phyloP scores from a whole-genome alignment of 208 protist species.

The Vickermania spadyakhi region DNA sequence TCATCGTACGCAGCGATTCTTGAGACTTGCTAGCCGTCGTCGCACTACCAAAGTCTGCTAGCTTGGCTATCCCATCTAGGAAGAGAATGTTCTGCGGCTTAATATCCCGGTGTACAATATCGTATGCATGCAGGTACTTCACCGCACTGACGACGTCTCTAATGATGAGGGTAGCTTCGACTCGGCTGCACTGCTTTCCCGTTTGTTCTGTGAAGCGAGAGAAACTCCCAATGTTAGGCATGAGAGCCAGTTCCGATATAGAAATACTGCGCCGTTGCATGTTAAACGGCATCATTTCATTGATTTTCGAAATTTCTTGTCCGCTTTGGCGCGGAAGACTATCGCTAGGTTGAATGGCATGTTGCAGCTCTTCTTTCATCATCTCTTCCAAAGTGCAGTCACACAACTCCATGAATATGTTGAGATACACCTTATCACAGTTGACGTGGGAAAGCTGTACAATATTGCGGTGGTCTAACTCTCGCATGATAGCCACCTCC shows the following conservation, averaged over 20 bases:
- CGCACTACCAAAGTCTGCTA: conserved; percentile 72
- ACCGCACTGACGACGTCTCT: conserved; percentile 48
- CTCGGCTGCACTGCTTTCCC: background rate
- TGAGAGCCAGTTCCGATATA: background rate
- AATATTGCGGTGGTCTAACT: conserved; percentile 68
- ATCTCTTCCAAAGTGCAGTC: conserved; percentile 27
- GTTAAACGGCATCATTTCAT: background rate
- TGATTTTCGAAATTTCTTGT: background rate
- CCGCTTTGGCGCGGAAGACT: background rate
- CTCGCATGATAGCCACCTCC: conserved; percentile 67
- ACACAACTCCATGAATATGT: conserved; percentile 82
- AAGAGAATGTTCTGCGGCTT: conserved; percentile 83
- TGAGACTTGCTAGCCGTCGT: conserved; percentile 29
- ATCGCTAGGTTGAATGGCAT: background rate
- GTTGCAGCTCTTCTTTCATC: background rate
- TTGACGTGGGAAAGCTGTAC: conserved; percentile 62
- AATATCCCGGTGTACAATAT: conserved; percentile 78
- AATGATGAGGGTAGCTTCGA: conserved; percentile 29
- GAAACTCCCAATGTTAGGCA: background rate
- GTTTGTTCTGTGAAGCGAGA: background rate
- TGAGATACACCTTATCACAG: conserved; percentile 50
- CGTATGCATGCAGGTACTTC: conserved; percentile 51
- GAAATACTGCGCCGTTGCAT: background rate
- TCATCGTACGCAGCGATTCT: conserved; percentile 51
- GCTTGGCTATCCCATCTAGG: conserved; percentile 53